Evolutionary conservation across 2,329 filamentous ascomycete species (phyloP), one percentile per base, ranked within the genome.

Genomic region (Cladosporium sp.): DNA sequence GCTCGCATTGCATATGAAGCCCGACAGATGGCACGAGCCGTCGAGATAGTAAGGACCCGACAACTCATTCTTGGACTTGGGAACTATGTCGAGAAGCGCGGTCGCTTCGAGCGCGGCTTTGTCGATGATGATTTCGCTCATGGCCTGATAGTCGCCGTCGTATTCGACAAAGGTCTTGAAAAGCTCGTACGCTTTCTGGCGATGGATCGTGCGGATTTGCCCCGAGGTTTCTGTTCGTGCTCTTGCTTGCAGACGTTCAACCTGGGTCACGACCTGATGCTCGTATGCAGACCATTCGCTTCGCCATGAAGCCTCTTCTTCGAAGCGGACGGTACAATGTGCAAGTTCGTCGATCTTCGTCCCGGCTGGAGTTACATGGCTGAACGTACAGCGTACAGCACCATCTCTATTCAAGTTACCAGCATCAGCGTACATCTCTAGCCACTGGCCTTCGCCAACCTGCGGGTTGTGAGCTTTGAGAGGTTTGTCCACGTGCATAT

Each of bases 21-120:
- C 73, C 10, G 66, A 66, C 10, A 74, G 25, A 40, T 75, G 73
- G 13, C 65, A 68, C 1, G 71, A 61, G 28, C 63, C 68, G 53
- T 76, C 74, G 28, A 74, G 69, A 52, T 66, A 70, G 52, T 67
- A 73, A 13, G 74, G 73, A n/a, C 67, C 68, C 28, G 67, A 66
- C 45, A 65, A 65, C 36, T 71, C 73, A 7, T 61, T 61, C 6
- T 60, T 59, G 6, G 66, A 58, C 19, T 58, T 58, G 10, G 65
- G 61, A 37, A 68, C 61, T 51, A 73, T 70, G 24, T 65, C 67
- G 48, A 74, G 63, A 19, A 60, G 66, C 19, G 66, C 58, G 1
- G 62, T 66, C 4, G 65, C 67, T 59, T 70, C 67, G 2, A 67
- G 56, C 1, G 51, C 62, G 1, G 54, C 24, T 9, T 57, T 56